phyloP scores from a whole-genome alignment of 306 rosid genomes.

The Ochetophila trinervis region DNA sequence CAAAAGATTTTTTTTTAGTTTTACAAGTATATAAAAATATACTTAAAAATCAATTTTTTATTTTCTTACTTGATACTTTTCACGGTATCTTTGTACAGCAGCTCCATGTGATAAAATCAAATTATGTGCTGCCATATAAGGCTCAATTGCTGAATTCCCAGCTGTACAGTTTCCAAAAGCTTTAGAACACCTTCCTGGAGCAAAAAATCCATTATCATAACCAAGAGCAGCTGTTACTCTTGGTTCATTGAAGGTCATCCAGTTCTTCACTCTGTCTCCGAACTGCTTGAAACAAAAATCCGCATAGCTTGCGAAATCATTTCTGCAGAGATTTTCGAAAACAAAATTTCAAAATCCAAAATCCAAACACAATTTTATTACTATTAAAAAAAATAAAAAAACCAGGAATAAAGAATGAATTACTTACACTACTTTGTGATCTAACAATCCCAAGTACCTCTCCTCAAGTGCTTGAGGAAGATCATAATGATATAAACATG shows the following conservation, averaged over 20 bases:
- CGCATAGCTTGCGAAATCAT: constrained; percentile 85
- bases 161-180: constrained; percentile 72
- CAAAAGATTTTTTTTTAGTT: neutral
- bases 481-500: constrained; percentile 89
- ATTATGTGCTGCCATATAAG: constrained; percentile 79
- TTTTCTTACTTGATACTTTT: constrained; percentile 60
- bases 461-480: constrained; percentile 83
- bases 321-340: constrained; percentile 34
- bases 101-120: constrained; percentile 80
- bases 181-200: constrained; percentile 92
- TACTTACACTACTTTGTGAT: constrained; percentile 78
- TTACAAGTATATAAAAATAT: neutral
- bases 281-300: constrained; percentile 89
- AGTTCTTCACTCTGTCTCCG: constrained; percentile 90
- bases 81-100: constrained; percentile 80
- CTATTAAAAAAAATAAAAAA: too few relatives aligned
- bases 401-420: too few relatives aligned
- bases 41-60: neutral
- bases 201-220: constrained; percentile 72
- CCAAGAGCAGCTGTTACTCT: constrained; percentile 92
- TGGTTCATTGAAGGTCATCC: constrained; percentile 95
- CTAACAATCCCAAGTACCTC: constrained; percentile 66
- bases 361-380: too few relatives aligned
- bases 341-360: neutral
- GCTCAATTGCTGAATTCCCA: constrained; percentile 85